Evolutionary conservation across 1,139 yeast genomes (phyloP).

Genomic region (Kluyveromyces sp.): DNA sequence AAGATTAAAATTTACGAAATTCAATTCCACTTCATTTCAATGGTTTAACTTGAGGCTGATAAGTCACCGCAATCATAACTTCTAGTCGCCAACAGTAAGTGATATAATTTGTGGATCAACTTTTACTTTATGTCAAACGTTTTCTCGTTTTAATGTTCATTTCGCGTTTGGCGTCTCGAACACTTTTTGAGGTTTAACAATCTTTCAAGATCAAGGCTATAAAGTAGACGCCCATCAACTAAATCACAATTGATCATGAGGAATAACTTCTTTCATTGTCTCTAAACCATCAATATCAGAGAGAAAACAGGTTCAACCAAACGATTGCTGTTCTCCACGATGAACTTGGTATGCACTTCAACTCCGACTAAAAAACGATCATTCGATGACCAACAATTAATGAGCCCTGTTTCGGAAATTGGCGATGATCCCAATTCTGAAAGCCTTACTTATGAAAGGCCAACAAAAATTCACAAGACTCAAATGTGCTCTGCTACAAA

Average conservation of each 20-base stretch:
- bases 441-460: neutral
- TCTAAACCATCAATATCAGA: too few species aligned
- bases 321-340: too few species aligned
- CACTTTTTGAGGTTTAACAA: neutral
- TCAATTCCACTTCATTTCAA: too few species aligned
- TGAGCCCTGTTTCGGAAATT: neutral
- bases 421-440: neutral
- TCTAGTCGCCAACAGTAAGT: too few species aligned
- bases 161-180: neutral
- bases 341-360: neutral
- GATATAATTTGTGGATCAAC: too few species aligned
- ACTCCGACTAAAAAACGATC: conserved; percentile 1
- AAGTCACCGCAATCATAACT: too few species aligned
- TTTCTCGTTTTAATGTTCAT: neutral
- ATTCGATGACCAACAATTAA: neutral
- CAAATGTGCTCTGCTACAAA: neutral
- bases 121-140: neutral
- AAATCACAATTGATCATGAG: neutral
- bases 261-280: too few species aligned
- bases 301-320: too few species aligned
- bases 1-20: too few species aligned
- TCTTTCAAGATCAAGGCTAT: neutral
- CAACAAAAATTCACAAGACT: neutral
- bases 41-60: too few species aligned
- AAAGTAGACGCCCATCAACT: neutral